Evolutionary conservation across 768 basidiomycete genomes (phyloP).

Genomic region (Boletus rufocinnamomeus): DNA sequence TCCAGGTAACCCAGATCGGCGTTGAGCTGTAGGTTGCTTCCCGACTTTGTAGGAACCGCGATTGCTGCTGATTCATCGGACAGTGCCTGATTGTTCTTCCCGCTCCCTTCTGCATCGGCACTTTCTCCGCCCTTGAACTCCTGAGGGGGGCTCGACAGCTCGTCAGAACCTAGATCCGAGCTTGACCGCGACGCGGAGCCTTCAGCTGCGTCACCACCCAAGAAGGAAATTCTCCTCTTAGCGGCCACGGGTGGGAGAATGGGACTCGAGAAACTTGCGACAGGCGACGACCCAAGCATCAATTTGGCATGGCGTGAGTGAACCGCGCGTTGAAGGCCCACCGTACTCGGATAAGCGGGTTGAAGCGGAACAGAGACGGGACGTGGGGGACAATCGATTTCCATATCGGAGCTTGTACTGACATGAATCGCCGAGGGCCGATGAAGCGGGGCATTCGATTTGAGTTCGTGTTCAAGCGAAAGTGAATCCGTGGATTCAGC

Average conservation of each 20-base stretch:
- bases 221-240: not conserved
- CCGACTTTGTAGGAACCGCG: not conserved
- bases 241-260: constrained; percentile 4
- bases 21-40: constrained; percentile 4
- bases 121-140: constrained; percentile 20
- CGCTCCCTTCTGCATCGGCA: constrained; percentile 13
- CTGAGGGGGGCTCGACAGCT: constrained; percentile 11
- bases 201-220: constrained; percentile 10
- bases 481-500: constrained; percentile 23
- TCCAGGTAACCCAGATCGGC: constrained; percentile 1
- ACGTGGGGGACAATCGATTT: constrained; percentile 28
- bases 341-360: not conserved
- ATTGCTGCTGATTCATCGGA: constrained; percentile 13
- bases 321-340: not conserved
- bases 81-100: constrained; percentile 4
- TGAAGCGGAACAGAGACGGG: constrained; percentile 24
- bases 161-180: constrained; percentile 21
- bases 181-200: constrained; percentile 10
- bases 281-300: constrained; percentile 14
- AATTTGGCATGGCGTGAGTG: constrained; percentile 8
- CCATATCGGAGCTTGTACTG: constrained; percentile 24
- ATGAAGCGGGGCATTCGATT: constrained; percentile 6
- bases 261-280: constrained; percentile 26
- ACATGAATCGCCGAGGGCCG: constrained; percentile 12
- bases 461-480: constrained; percentile 5